These are phyloP conservation scores for Xerocomus amazonicus DNA, from an alignment of 1,284 basidiomycete species.

Conservation along the genomic window DNA sequence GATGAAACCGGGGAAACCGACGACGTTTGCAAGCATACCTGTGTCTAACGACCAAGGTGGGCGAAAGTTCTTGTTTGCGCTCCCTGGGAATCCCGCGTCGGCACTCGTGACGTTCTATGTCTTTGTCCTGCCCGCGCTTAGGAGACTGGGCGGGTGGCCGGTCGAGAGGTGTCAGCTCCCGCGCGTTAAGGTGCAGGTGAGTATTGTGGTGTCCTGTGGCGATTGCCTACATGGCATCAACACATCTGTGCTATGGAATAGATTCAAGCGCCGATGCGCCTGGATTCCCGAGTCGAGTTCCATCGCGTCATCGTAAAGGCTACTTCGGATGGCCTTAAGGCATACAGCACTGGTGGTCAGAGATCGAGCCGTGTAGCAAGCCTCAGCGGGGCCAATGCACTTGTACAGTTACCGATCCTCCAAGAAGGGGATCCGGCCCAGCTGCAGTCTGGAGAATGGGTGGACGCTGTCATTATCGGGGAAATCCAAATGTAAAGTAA, in stretches of 20 bases:
- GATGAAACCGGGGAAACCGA: constrained; percentile 77
- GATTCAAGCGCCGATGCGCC: constrained; percentile 57
- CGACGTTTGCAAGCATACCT: constrained; percentile 80
- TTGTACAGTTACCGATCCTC: constrained; percentile 64
- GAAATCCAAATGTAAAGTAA: constrained; percentile 48
- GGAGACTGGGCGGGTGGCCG: constrained; percentile 69
- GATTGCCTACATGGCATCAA: neutral
- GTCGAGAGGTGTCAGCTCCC: constrained; percentile 56
- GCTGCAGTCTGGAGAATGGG: constrained; percentile 51
- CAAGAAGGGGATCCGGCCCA: constrained; percentile 38
- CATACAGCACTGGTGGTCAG: constrained; percentile 81
- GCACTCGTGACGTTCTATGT: constrained; percentile 87
- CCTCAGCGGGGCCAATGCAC: constrained; percentile 72
- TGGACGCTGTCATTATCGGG: constrained; percentile 62
- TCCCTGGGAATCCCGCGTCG: constrained; percentile 86
- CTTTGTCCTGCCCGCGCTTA: constrained; percentile 79
- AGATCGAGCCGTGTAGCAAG: constrained; percentile 77
- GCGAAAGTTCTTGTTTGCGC: constrained; percentile 70
- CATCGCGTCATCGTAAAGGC: constrained; percentile 68
- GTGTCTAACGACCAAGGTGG: constrained; percentile 22
- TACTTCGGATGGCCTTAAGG: constrained; percentile 49
- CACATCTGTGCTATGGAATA: constrained; percentile 22
- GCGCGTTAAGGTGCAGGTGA: constrained; percentile 61
- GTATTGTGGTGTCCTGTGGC: neutral
- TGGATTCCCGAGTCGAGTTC: constrained; percentile 78